These are phyloP conservation scores for Saussurea involucrata DNA, from an alignment of 129 eudicot genomes.

Conservation along the genomic window DNA sequence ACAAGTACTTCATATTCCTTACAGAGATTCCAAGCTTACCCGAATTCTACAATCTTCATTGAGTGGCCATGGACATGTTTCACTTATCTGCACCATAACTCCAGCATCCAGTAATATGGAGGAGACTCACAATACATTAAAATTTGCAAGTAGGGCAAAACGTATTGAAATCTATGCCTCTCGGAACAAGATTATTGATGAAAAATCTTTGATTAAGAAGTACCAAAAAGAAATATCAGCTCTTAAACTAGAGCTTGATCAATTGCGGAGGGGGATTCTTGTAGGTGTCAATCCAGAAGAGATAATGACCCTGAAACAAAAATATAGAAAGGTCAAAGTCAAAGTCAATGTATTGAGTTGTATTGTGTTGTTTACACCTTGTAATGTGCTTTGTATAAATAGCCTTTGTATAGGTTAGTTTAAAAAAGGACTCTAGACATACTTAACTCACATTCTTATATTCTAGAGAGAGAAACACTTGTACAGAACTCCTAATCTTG, in stretches of 20 bases:
- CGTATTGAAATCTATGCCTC: conserved; percentile 91
- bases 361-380: too few relatives aligned
- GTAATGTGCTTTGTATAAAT: too few relatives aligned
- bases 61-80: conserved; percentile 98
- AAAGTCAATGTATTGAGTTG: too few relatives aligned
- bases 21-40: too few relatives aligned
- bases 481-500: too few relatives aligned
- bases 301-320: conserved; percentile 71
- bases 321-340: too few relatives aligned
- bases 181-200: conserved; percentile 93
- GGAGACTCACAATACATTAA: conserved; percentile 92
- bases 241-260: conserved; percentile 88
- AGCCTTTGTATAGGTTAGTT: too few relatives aligned
- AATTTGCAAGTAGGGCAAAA: conserved; percentile 95
- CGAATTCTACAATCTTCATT: conserved; percentile 93
- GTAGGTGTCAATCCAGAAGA: conserved; percentile 92
- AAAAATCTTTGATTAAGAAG: conserved; percentile 91
- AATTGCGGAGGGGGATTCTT: conserved; percentile 82
- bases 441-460: too few relatives aligned
- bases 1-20: conserved; percentile 97
- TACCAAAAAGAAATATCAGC: too few relatives aligned
- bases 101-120: too few relatives aligned
- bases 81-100: conserved; percentile 94
- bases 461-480: too few relatives aligned
- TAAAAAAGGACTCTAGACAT: too few relatives aligned